Evolutionary conservation across 441 rosid genomes (phyloP), one percentile per base, ranked within the genome.

Genomic region (Mallotus japonicus): DNA sequence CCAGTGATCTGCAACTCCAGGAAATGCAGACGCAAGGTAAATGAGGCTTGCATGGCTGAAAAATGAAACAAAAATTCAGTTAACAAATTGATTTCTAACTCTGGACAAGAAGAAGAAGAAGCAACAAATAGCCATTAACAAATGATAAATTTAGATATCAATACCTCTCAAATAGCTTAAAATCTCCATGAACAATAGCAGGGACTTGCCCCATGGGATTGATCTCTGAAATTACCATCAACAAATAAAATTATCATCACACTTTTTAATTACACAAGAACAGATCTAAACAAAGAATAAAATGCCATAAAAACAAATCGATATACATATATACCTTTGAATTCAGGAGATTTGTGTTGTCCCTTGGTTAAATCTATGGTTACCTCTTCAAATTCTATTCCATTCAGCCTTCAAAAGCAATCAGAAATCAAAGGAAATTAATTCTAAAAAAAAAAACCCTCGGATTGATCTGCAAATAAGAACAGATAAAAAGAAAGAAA

Each of bases 1-100:
- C 97, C 97, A 94, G 69, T 92, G 91, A 76, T 94, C 97, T 44
- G 85, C 85, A 66, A 94, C 88, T 76, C 96, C 91, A 57, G 98
- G 98, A 70, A 83, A 90, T 60, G 84, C 90, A 15, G 86, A 85
- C 46, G 92, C 87, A 51, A 92, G 90, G 80, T 90, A 92, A 49
- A 81, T 89, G 69, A 92, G 83, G 77, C 90, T 90, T 2, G 99
- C 92, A 42, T 92, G 97, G 80, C 97, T 94, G 92, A 83, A 73
- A 76, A 74, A 8, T 20, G 55, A 9, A 75, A 44, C 9, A 19
- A n/a, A 11, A 50, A 47, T 7, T 20, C 10, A 60, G 49, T 37
- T 22, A 19, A 8, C 37, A 2, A 19, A 40, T 67, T 13, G 20
- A 74, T 28, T 50, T 24, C 11, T 11, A 44, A n/a, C 6, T 20